Evolutionary conservation across 139 green algal genomes (phyloP), one percentile per base, ranked within the genome.

Genomic region (Nannochloris sp.): DNA sequence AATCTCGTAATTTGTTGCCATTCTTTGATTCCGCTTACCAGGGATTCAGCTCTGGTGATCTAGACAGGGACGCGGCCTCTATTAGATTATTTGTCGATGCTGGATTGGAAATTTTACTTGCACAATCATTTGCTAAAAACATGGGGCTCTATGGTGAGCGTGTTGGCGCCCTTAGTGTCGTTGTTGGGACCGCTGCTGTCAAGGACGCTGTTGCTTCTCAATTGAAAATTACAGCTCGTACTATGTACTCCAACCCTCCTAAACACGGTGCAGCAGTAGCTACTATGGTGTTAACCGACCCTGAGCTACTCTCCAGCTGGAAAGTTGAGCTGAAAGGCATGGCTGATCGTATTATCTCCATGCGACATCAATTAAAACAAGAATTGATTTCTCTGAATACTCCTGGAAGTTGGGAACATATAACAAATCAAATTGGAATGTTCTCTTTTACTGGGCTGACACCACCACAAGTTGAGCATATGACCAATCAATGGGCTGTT

Each of bases 1-100:
- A 72, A 71, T 60, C 74, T 45, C 95, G 93, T 71, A 68, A 74
- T 30, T 86, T 89, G 66, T 38, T 65, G 0, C 19, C 58, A 24
- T 98, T 99, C 83, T 98, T 99, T 66, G 94, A 99, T 64, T 83
- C 95, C 0, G 94, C 93, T 1, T 98, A 98, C 80, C 63, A 79
- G 66, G 79, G 89, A 38, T 95, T 95, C 74, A 89, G 89, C 2
- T 83, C 77, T 51, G 91, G 95, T 27, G 78, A 75, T 77, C 72
- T 98, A 58, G 92, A 97, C 58, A 79, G 89, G 57, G 95, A 99
- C 62, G 94, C 94, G 2, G 89, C 66, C 31, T 87, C 92, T 4
- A 83, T 87, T 0, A 81, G 93, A 4, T 77, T 90, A 53, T 98
- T 99, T 74, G 91, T 83, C 25, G 76, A 89, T 32, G 66, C 74